Evolutionary conservation across 225 moss, liverwort and hornwort species (phyloP).

Genomic region (Polytrichum commune): DNA sequence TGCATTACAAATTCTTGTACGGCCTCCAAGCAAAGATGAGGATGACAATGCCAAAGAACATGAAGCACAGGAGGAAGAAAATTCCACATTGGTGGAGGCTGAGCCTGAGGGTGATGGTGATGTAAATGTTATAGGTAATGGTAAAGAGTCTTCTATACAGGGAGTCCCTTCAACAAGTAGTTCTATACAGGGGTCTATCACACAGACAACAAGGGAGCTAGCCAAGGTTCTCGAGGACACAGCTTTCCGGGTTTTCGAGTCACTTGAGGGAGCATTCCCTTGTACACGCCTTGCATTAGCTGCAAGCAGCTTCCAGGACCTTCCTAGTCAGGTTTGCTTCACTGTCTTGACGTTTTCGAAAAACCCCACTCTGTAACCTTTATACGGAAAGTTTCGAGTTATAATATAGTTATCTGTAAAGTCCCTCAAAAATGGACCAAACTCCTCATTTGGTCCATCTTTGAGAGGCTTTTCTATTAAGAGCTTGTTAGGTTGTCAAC

Average conservation of each 20-base stretch:
- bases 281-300: conserved; percentile 87
- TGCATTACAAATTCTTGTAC: conserved; percentile 64
- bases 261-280: conserved; percentile 74
- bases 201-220: conserved; percentile 66
- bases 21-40: conserved; percentile 29
- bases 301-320: conserved; percentile 82
- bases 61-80: conserved; percentile 3
- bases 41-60: conserved; percentile 15
- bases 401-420: too few relatives aligned
- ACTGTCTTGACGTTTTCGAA: too few relatives aligned
- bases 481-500: too few relatives aligned
- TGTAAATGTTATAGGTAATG: not conserved
- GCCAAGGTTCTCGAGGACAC: conserved; percentile 73
- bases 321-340: conserved; percentile 57
- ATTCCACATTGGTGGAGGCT: conserved; percentile 14
- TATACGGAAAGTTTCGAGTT: too few relatives aligned
- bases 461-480: not conserved
- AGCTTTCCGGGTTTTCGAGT: conserved; percentile 54
- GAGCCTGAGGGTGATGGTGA: conserved; percentile 20
- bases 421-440: too few relatives aligned
- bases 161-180: conserved; percentile 17
- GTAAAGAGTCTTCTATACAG: conserved; percentile 15
- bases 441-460: too few relatives aligned
- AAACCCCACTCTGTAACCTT: too few relatives aligned
- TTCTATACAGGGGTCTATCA: conserved; percentile 44